Base-by-base conservation (phyloP, 768 basidiomycete genomes). In the Rossbeevera mucosa region DNA sequence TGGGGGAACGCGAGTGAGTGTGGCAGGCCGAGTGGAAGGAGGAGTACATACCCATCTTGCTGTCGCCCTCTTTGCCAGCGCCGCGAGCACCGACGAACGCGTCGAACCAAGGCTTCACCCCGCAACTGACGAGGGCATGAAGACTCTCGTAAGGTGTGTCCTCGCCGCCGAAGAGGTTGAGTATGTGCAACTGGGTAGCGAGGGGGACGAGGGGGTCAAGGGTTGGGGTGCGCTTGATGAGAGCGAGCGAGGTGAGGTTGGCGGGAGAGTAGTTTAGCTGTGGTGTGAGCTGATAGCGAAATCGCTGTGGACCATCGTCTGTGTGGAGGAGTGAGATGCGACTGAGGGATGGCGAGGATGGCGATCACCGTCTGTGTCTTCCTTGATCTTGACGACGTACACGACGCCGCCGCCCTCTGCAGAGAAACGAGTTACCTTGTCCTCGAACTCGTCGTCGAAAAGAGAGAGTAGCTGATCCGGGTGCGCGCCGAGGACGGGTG, bases 91-190 rank as follows among this genome's bases (percentile, higher is more conserved):
- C 93, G 24, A 97, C 94, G 63, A 95, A 98, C 14, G 95, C 93
- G 69, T 98, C 94, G 62, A 99, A 98, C 87, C 92, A 97, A 0
- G 94, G 94, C 60, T 97, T 95, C 24, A 99, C 94, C 59, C 91
- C 96, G 51, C 81, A 85, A 64, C 94, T 96, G 16, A 99, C 92
- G 20, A 99, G 81, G 9, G 93, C 91, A 66, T 98, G 95, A 25
- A 99, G 71, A 64, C 91, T 90, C 70, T 98, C 95, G 64, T 98
- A 99, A 0, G 95, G 94, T 1, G 89, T 91, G 54, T 89, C 86
- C 42, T 90, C 88, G 13, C 87, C 86, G 21, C 86, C 89, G 59
- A 91, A 97, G 14, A 98, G 79, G 62, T 94, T 97, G 43, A 98
- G 76, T 52, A 98, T 85, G 59, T 96, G 93, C 11, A 97, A 77